These are phyloP conservation scores for Lumnitzera littorea DNA, from an alignment of 345 rosid species.

Conservation along the genomic window DNA sequence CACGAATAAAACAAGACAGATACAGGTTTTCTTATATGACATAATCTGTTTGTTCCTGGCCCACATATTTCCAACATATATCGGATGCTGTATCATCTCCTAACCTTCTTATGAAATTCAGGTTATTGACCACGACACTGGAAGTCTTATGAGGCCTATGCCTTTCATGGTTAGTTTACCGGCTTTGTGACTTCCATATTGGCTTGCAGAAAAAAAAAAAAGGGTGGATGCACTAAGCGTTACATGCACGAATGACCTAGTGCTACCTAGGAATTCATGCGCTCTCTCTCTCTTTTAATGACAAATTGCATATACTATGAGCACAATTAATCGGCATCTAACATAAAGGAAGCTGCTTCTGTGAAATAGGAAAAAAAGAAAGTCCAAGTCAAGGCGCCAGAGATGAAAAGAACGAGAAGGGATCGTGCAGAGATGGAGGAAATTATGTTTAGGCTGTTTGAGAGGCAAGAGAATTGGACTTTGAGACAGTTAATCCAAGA, in stretches of 20 bases:
- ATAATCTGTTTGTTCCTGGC: not conserved
- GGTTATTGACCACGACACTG: constrained; percentile 77
- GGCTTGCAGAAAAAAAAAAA: no score
- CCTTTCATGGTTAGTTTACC: constrained; percentile 35
- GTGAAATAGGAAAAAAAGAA: constrained; percentile 67
- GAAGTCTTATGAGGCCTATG: constrained; percentile 83
- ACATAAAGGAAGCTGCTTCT: not conserved
- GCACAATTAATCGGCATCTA: not conserved
- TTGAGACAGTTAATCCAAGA: constrained; percentile 67
- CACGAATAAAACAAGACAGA: constrained; percentile 68
- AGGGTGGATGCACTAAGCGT: no score
- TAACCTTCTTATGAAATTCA: constrained; percentile 18
- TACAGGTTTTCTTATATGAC: constrained; percentile 37
- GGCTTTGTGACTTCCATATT: not conserved
- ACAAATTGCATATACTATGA: not conserved
- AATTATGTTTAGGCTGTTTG: constrained; percentile 86
- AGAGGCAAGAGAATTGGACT: constrained; percentile 86
- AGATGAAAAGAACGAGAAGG: constrained; percentile 75
- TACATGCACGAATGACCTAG: no score
- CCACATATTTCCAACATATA: not conserved
- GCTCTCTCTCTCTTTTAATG: not conserved
- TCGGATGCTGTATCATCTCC: not conserved
- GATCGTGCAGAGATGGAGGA: constrained; percentile 87
- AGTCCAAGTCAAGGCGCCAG: constrained; percentile 39
- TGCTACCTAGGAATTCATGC: not conserved